Conservation (phyloP, 1,284 basidiomycete species). For the Termitomyces sp. region DNA sequence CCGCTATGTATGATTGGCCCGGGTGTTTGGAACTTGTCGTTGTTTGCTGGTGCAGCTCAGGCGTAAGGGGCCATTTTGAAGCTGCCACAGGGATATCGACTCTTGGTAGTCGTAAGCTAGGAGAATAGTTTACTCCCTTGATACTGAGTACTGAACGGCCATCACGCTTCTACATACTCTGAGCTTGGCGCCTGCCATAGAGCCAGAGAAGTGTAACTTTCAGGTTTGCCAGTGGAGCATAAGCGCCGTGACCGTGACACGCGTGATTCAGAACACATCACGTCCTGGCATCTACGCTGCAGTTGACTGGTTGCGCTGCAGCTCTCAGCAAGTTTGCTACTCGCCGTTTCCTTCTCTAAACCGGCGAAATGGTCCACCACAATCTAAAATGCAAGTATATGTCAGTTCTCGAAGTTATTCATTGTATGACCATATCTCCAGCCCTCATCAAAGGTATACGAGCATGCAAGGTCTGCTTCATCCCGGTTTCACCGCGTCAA, state of each 20-base stretch:
- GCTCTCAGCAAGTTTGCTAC: conserved; percentile 1
- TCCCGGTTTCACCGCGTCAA: conserved; percentile 7
- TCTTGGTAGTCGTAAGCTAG: too few species aligned
- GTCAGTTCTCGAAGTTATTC: conserved; percentile 4
- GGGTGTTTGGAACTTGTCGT: too few species aligned
- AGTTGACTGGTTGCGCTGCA: not conserved
- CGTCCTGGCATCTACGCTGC: not conserved
- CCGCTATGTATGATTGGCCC: too few species aligned
- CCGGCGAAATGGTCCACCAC: conserved; percentile 68
- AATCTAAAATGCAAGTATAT: conserved; percentile 78
- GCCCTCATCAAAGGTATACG: conserved; percentile 94
- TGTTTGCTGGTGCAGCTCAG: too few species aligned
- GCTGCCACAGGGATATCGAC: too few species aligned
- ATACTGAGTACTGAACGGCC: too few species aligned
- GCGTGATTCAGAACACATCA: conserved; percentile 6
- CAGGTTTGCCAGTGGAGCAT: too few species aligned
- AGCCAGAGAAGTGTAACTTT: too few species aligned
- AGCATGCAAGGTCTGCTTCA: conserved; percentile 72
- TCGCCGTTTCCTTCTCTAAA: conserved; percentile 1
- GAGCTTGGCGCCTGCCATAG: too few species aligned
- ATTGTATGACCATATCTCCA: conserved; percentile 32
- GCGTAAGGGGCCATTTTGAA: too few species aligned
- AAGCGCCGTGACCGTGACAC: conserved; percentile 8
- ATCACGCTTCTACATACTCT: too few species aligned
- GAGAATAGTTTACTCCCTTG: too few species aligned